phyloP scores from a whole-genome alignment of 2,329 filamentous ascomycete genomes.

The Mycosphaerella sp. region DNA sequence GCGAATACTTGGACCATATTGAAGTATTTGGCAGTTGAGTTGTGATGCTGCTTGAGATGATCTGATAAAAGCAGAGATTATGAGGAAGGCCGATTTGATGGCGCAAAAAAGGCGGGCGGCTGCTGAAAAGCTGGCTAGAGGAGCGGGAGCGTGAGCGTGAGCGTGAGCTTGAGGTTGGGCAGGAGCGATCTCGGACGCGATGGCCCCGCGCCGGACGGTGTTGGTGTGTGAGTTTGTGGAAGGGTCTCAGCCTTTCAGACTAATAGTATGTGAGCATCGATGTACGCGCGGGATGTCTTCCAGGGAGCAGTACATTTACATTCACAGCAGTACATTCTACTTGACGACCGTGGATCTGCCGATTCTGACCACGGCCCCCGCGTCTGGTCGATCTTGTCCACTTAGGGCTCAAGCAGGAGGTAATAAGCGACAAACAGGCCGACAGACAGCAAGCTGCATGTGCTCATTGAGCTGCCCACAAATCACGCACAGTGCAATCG shows the following conservation, averaged over 20 bases:
- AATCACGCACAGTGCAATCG: not conserved
- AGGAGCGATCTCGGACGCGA: slow-evolving; percentile 10
- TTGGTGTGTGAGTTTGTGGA: not conserved
- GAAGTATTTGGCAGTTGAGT: not conserved
- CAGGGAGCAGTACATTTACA: too few species aligned
- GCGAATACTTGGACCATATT: slow-evolving; percentile 67
- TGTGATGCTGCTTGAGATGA: slow-evolving; percentile 7
- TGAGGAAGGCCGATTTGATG: not conserved
- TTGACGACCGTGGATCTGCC: not conserved
- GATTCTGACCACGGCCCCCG: not conserved
- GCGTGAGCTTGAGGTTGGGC: too few species aligned
- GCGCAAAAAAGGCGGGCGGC: not conserved
- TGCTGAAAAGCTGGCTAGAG: not conserved
- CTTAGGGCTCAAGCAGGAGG: not conserved
- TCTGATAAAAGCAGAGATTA: slow-evolving; percentile 12
- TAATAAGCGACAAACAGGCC: too few species aligned
- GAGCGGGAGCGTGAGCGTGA: not conserved
- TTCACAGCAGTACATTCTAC: too few species aligned
- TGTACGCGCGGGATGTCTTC: not conserved
- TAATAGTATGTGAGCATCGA: too few species aligned
- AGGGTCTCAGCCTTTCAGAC: not conserved
- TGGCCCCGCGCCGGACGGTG: too few species aligned
- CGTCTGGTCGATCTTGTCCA: not conserved
- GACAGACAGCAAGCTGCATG: too few species aligned
- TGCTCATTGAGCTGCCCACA: not conserved